Evolutionary conservation across 257 asterid genomes (phyloP).

Genomic region (Solanum verrucosum): DNA sequence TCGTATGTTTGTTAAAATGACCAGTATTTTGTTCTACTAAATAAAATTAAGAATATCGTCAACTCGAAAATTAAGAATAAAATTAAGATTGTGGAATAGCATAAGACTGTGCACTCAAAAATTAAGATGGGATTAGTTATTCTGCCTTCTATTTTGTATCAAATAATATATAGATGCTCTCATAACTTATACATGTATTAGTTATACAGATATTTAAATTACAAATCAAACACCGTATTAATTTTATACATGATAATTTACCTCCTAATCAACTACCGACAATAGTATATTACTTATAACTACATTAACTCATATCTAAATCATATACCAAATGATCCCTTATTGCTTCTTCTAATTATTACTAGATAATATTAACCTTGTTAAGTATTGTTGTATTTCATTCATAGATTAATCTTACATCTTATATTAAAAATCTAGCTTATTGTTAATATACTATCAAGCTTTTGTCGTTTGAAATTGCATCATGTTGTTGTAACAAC

Average conservation of each 20-base stretch:
- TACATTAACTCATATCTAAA: background rate
- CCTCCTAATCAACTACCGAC: background rate
- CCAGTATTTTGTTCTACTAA: too few species aligned
- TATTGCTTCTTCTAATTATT: background rate
- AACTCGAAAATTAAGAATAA: too few species aligned
- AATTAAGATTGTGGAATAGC: too few species aligned
- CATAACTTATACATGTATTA: too few species aligned
- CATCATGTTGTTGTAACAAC: background rate
- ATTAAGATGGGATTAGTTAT: background rate
- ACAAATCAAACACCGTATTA: too few species aligned
- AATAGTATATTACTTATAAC: background rate
- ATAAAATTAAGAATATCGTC: background rate
- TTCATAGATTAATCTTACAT: background rate
- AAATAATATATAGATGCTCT: too few species aligned
- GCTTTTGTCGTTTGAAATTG: background rate
- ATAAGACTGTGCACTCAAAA: too few species aligned
- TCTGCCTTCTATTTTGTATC: too few species aligned
- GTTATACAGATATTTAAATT: too few species aligned
- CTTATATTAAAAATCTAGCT: background rate
- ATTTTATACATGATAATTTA: background rate
- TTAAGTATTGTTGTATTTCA: background rate
- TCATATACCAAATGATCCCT: background rate
- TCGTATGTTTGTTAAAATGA: rapidly evolving
- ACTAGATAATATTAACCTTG: background rate
- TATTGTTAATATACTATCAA: background rate